Percentiles rank a stretch among this genome's conserved stretches.
phyloP scores from a whole-genome alignment of 805 yeast species.

The Pichia membranifaciens region DNA sequence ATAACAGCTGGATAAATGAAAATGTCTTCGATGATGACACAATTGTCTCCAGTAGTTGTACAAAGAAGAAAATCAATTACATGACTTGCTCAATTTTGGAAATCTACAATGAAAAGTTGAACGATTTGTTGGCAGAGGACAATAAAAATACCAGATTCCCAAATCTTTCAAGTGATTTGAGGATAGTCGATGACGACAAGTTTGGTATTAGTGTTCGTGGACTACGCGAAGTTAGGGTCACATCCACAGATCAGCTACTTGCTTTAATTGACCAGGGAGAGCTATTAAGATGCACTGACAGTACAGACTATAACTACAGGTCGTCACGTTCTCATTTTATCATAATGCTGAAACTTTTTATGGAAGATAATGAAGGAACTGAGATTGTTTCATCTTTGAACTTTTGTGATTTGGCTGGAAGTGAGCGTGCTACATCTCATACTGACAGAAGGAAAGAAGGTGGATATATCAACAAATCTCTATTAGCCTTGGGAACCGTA shows the following conservation, averaged over 20 bases:
- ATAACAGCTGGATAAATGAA: conserved; percentile 10
- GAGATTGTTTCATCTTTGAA: conserved; percentile 58
- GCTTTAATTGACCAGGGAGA: conserved; percentile 64
- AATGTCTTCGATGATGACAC: conserved; percentile 21
- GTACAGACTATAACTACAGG: conserved; percentile 83
- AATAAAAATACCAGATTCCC: background rate
- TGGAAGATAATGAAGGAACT: conserved; percentile 33
- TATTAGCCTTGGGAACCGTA: conserved; percentile 87
- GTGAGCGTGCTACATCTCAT: conserved; percentile 79
- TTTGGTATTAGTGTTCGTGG: conserved; percentile 75
- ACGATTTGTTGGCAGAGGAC: conserved; percentile 57
- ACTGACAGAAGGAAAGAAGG: conserved; percentile 89
- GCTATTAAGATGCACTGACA: conserved; percentile 67
- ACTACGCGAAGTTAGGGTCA: conserved; percentile 55
- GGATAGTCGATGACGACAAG: conserved; percentile 68
- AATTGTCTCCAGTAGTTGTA: background rate
- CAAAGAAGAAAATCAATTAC: conserved; percentile 24
- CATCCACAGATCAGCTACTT: conserved; percentile 54
- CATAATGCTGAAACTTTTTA: conserved; percentile 53
- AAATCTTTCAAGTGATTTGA: conserved; percentile 31
- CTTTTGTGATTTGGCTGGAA: conserved; percentile 93
- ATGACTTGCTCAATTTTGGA: conserved; percentile 71
- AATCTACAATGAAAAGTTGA: conserved; percentile 82
- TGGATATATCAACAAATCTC: conserved; percentile 83
- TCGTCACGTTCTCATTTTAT: conserved; percentile 92